Conservation (phyloP, 257 asterid species). For the Nicotiana attenuata region DNA sequence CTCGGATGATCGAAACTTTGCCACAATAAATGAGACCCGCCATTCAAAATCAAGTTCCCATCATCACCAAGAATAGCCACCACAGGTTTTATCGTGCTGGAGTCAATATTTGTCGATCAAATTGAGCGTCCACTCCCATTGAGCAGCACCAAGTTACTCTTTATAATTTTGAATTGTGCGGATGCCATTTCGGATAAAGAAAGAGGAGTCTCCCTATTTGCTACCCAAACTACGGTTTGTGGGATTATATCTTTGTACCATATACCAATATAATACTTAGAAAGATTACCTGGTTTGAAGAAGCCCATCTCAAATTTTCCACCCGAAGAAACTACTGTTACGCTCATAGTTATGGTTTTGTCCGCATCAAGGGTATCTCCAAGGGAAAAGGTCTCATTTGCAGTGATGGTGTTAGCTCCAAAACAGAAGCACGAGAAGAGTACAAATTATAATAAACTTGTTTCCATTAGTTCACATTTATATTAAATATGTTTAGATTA, state of each 20-base stretch:
- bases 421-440: too few relatives aligned
- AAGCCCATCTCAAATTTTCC: too few relatives aligned
- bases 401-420: too few relatives aligned
- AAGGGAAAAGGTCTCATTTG: too few relatives aligned
- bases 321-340: slow-evolving; percentile 18
- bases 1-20: slow-evolving; percentile 25
- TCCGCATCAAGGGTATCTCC: too few relatives aligned
- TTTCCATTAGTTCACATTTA: too few relatives aligned
- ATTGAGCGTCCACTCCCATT: neutral
- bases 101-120: neutral
- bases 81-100: neutral
- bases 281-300: too few relatives aligned
- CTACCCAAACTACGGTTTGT: too few relatives aligned
- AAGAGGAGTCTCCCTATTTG: slow-evolving; percentile 44
- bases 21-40: neutral
- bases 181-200: slow-evolving; percentile 14
- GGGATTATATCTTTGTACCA: too few relatives aligned
- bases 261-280: too few relatives aligned
- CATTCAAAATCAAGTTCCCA: slow-evolving; percentile 11
- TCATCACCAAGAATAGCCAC: slow-evolving; percentile 15
- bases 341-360: neutral
- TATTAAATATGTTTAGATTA: too few relatives aligned
- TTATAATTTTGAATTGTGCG: slow-evolving; percentile 28
- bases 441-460: too few relatives aligned
- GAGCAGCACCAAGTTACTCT: slow-evolving; percentile 34